Base-by-base conservation (phyloP, 202 grass and related monocot species). In the Setaria viridis region DNA sequence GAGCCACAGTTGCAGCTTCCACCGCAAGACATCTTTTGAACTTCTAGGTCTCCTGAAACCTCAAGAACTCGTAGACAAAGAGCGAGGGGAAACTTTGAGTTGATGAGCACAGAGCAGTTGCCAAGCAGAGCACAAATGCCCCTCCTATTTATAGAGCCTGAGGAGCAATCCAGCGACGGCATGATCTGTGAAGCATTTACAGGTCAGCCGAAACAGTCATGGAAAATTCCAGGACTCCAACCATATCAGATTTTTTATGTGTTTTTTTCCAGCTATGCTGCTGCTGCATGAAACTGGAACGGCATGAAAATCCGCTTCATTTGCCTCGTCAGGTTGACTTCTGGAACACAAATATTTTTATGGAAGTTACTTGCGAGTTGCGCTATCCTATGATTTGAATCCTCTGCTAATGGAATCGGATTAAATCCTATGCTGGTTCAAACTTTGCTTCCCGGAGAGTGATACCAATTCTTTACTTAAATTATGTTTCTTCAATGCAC, bases 1-100 rank as follows among this genome's bases (percentile, higher is more conserved):
- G 85, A 86, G 21, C 85, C 85, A 11, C 85, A 87, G 21, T 54
- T 73, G 68, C 85, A 87, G 3, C 60, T 87, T 32, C 70, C 68
- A 67, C 76, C 41, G 20, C 85, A 87, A 43, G 78, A 87, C 85
- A 87, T 87, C 37, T 87, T 74, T 48, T 50, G 29, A 50, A 62
- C 17, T 53, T 80, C 10, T 15, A 4, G n/a, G 12, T 54, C 48
- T 65, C 69, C 45, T 54, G 19, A 1, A 60, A 72, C 47, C 13
- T 73, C 42, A 67, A 50, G 54, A 53, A 67, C 46, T 21, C 0
- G 2, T 34, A 34, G 25, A 30, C 25, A 62, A 14, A 47, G 58
- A 62, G 45, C 65, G 47, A 60, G 0, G 3, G 43, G 54, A 48
- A 70, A 39, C 17, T 79, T 79, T 71, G 54, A 59, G 46, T 32